These are phyloP conservation scores for Kalmusia sp. DNA, from an alignment of 2,329 filamentous ascomycete genomes.

Conservation along the genomic window DNA sequence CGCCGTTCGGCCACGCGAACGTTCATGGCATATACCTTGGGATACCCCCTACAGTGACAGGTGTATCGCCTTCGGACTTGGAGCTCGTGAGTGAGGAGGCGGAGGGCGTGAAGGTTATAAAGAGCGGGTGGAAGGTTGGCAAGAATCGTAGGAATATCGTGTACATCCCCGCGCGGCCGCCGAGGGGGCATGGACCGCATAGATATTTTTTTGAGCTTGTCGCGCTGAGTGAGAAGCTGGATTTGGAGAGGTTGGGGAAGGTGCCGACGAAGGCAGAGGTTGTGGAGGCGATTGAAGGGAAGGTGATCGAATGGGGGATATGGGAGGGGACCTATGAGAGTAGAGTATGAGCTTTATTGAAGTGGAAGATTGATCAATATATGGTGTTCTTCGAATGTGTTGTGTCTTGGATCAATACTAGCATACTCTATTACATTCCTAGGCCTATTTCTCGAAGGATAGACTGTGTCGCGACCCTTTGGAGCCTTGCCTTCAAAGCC, in stretches of 20 bases:
- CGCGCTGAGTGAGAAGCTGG: conserved; percentile 55
- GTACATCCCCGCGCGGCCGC: conserved; percentile 56
- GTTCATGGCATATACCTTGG: conserved; percentile 8
- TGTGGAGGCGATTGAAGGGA: conserved; percentile 53
- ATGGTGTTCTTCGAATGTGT: too few relatives aligned
- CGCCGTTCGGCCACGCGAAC: conserved; percentile 8
- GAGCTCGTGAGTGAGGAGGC: conserved; percentile 1
- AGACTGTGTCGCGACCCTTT: too few relatives aligned
- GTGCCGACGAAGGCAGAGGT: conserved; percentile 55
- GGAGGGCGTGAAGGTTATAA: conserved; percentile 27
- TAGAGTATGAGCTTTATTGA: conserved; percentile 31
- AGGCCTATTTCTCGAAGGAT: too few relatives aligned
- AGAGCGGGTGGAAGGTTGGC: conserved; percentile 58
- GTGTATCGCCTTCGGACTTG: background rate
- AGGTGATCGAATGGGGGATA: conserved; percentile 58
- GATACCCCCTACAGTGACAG: conserved; percentile 1
- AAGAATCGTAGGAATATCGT: conserved; percentile 49
- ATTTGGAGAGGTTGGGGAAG: conserved; percentile 45
- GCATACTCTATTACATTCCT: too few relatives aligned
- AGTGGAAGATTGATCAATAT: too few relatives aligned
- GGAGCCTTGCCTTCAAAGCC: too few relatives aligned
- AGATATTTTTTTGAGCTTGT: conserved; percentile 61
- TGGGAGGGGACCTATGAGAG: conserved; percentile 58
- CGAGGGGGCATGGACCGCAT: conserved; percentile 60
- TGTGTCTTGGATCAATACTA: too few relatives aligned